phyloP scores from a whole-genome alignment of 768 basidiomycete genomes.

The Tephrocybe sp. region DNA sequence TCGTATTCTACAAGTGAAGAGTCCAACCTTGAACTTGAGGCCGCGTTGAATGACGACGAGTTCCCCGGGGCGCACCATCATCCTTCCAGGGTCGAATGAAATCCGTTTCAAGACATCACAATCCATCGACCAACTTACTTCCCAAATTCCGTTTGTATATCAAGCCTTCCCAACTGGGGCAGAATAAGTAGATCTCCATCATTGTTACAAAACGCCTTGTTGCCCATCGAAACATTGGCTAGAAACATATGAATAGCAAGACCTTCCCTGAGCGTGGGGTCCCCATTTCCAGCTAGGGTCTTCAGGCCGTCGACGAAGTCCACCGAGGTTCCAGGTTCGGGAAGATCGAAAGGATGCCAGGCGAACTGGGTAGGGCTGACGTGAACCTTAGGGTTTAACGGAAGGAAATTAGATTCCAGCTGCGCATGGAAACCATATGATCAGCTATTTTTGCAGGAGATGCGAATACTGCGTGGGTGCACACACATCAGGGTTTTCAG shows the following conservation, averaged over 20 bases:
- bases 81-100: slow-evolving; percentile 25
- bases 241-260: slow-evolving; percentile 65
- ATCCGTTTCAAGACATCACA: neutral
- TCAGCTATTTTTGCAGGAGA: neutral
- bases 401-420: slow-evolving; percentile 65
- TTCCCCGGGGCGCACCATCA: slow-evolving; percentile 68
- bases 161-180: slow-evolving; percentile 63
- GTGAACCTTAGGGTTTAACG: slow-evolving; percentile 59
- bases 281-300: slow-evolving; percentile 63
- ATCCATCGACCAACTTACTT: slow-evolving; percentile 38
- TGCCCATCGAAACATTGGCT: slow-evolving; percentile 60
- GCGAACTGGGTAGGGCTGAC: slow-evolving; percentile 65
- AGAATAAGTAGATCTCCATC: slow-evolving; percentile 71
- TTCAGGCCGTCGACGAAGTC: slow-evolving; percentile 63
- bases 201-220: slow-evolving; percentile 58
- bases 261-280: slow-evolving; percentile 62
- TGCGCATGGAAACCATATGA: slow-evolving; percentile 18
- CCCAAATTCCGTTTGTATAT: slow-evolving; percentile 71
- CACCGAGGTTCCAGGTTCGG: slow-evolving; percentile 35
- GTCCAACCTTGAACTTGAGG: slow-evolving; percentile 60
- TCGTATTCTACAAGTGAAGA: neutral
- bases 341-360: slow-evolving; percentile 64
- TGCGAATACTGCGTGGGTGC: neutral
- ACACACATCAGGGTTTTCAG: slow-evolving; percentile 59
- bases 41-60: slow-evolving; percentile 65